Evolutionary conservation across 1,284 basidiomycete genomes (phyloP).

Genomic region (Apiotrichum montevideense): DNA sequence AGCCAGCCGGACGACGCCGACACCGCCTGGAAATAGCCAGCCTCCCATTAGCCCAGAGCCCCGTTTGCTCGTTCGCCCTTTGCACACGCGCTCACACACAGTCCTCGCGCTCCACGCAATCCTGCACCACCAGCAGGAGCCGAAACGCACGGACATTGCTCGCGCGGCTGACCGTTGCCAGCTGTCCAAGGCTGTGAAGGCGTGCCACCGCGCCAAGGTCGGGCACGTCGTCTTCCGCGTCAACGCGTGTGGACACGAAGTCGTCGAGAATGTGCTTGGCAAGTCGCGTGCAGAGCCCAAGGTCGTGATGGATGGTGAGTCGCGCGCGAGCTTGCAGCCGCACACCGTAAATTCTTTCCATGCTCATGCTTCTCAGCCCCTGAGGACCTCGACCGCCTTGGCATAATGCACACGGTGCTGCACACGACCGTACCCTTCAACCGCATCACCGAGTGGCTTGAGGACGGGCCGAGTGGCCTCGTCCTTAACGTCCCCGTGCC

Average conservation of each 20-base stretch:
- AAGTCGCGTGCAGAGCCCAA: neutral
- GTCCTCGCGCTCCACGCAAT: conserved; percentile 16
- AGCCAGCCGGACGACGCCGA: too few relatives aligned
- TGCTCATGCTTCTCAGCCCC: conserved; percentile 13
- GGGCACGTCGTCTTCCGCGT: conserved; percentile 17
- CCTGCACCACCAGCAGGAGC: conserved; percentile 18
- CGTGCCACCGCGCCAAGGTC: conserved; percentile 12
- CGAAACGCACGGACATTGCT: conserved; percentile 15
- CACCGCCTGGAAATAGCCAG: too few relatives aligned
- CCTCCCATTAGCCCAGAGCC: too few relatives aligned
- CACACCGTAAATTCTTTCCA: neutral
- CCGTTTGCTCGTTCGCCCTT: too few relatives aligned
- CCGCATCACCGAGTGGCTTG: conserved; percentile 12
- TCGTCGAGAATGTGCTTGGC: conserved; percentile 12
- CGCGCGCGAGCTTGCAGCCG: neutral
- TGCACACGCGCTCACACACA: neutral
- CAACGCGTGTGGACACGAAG: conserved; percentile 18
- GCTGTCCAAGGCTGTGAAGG: conserved; percentile 14
- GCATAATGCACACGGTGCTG: conserved; percentile 24
- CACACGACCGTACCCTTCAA: conserved; percentile 19
- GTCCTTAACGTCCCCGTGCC: conserved; percentile 27
- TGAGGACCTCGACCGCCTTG: conserved; percentile 21
- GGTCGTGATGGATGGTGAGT: neutral
- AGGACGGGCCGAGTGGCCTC: conserved; percentile 6
- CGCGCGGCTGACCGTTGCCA: conserved; percentile 15